These are phyloP conservation scores for Botryosphaeria dothidea DNA, from an alignment of 2,329 filamentous ascomycete species.

Conservation along the genomic window DNA sequence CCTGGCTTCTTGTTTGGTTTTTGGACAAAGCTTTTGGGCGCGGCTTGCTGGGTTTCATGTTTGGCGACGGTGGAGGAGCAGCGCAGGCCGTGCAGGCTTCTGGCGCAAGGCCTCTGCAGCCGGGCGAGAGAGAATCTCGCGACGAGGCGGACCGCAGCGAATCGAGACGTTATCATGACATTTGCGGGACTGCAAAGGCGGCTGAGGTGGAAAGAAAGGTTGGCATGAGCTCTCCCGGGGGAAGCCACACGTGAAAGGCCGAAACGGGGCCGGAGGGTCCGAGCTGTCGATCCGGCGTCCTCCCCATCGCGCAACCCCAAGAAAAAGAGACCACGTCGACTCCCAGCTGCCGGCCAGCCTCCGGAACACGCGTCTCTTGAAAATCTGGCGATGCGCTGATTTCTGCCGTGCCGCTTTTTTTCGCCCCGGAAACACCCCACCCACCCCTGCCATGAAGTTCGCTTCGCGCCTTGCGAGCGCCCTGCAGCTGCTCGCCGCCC, in stretches of 20 bases:
- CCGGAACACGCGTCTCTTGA: neutral
- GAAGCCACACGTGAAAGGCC: constrained; percentile 1
- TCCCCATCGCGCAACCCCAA: neutral
- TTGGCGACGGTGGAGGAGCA: neutral
- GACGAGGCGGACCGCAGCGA: neutral
- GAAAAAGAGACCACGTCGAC: constrained; percentile 8
- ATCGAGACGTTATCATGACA: constrained; percentile 12
- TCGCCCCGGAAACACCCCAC: neutral
- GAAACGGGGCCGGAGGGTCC: neutral
- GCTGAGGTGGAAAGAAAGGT: constrained; percentile 12
- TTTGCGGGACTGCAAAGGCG: neutral
- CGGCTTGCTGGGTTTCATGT: neutral
- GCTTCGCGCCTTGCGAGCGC: neutral
- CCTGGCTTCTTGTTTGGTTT: neutral
- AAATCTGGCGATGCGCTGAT: neutral
- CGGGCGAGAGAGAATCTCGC: neutral
- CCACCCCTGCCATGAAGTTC: constrained; percentile 11
- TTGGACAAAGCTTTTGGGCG: neutral
- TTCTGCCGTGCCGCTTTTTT: neutral
- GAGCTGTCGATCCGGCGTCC: neutral
- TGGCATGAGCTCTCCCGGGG: neutral
- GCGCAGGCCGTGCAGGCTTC: neutral
- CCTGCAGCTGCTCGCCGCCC: constrained; percentile 23
- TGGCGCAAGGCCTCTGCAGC: neutral
- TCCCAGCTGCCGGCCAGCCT: neutral